A percentile compares a stretch with the other conserved stretches of the same genome.
These are phyloP conservation scores for Pseudogymnoascus sp. DNA, from an alignment of 2,329 filamentous ascomycete genomes.

Conservation along the genomic window DNA sequence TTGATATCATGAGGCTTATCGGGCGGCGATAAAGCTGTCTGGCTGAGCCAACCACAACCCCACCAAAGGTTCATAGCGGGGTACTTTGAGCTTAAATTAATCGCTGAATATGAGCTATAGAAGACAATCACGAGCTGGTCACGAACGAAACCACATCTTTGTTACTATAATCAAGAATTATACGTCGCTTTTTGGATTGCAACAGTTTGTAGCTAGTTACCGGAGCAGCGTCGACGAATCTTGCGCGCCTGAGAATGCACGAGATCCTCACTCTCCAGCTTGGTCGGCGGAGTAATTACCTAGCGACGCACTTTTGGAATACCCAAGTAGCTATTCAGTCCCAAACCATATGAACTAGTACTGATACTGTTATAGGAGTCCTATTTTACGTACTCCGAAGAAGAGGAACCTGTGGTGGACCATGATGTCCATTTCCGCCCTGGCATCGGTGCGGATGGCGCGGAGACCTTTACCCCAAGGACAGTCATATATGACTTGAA, in stretches of 20 bases:
- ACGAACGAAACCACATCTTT: neutral
- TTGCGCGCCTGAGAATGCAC: constrained; percentile 54
- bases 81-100: constrained; percentile 3
- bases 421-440: constrained; percentile 85
- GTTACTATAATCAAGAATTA: neutral
- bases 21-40: neutral
- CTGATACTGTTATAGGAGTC: constrained; percentile 60
- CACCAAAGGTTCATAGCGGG: neutral
- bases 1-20: constrained; percentile 4
- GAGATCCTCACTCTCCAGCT: constrained; percentile 93
- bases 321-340: constrained; percentile 51
- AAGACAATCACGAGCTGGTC: neutral
- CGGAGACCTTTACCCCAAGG: constrained; percentile 85
- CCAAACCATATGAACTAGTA: neutral
- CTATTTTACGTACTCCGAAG: constrained; percentile 79
- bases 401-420: constrained; percentile 60
- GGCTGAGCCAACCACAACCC: neutral
- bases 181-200: neutral
- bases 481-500: constrained; percentile 94
- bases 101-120: neutral
- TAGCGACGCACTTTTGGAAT: constrained; percentile 97
- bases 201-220: neutral
- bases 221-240: neutral
- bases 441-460: constrained; percentile 71
- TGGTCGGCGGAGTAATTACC: constrained; percentile 84